Conservation (phyloP, 306 rosid species). For the Comarum palustre region DNA sequence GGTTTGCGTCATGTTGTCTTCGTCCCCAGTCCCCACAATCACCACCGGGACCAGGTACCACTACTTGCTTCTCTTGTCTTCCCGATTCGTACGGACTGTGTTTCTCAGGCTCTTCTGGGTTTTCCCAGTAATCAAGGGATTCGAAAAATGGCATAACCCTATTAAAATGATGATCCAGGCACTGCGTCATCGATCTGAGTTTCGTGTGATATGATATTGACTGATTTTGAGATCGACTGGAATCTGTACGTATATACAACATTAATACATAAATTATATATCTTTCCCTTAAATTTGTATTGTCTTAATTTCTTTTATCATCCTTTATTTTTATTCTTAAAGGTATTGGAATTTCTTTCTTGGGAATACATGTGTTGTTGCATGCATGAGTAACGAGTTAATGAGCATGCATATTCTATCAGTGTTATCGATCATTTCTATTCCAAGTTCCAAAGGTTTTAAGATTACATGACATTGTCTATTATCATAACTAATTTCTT, state of each 20-base stretch:
- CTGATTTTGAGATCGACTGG: conserved; percentile 1
- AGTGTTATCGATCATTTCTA: neutral
- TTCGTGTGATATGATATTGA: conserved; percentile 5
- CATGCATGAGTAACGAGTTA: neutral
- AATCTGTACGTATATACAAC: neutral
- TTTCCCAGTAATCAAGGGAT: conserved; percentile 4
- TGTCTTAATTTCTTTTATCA: neutral
- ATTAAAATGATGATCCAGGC: conserved; percentile 4
- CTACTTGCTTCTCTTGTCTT: neutral
- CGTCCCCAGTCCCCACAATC: neutral
- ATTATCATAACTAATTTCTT: too few species aligned
- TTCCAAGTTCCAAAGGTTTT: neutral
- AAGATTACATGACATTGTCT: too few species aligned
- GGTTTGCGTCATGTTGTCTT: neutral
- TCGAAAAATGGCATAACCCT: neutral
- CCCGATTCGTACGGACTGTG: conserved; percentile 11
- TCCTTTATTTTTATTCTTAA: neutral
- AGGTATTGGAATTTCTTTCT: neutral
- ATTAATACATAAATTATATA: neutral
- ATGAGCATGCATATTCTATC: neutral
- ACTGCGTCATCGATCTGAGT: neutral
- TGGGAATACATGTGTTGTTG: neutral
- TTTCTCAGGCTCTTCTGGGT: neutral
- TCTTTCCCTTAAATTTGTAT: neutral
- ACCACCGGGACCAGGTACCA: conserved; percentile 2